Base-by-base conservation (phyloP, 805 yeast genomes). In the Kluyveromyces lactis region DNA sequence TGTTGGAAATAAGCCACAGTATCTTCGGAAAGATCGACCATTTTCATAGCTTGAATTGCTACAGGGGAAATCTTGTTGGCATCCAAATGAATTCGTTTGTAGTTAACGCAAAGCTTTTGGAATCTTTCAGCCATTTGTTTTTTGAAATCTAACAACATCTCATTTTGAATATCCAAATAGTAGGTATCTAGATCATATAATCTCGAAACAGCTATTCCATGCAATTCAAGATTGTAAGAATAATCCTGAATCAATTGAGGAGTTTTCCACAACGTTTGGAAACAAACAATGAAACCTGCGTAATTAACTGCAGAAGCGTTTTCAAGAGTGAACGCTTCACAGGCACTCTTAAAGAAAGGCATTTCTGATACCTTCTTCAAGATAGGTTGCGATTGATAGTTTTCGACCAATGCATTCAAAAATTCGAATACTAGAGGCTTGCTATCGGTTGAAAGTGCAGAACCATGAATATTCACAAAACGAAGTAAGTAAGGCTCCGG, bases 391-490 rank as follows among this genome's bases (percentile, higher is more conserved):
- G 55, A 48, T 18, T 51, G 50, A 31, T 47, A 50, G 18, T 45
- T 44, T 12, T 49, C 45, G 1, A 51, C 48, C 16, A 55, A 34
- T 10, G 55, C 47, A 28, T 53, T 55, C 36, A 66, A 40, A 31
- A 63, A 64, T 18, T 55, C 57, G 37, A 51, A 56, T 5, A 27
- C 6, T 6, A n/a, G 11, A n/a, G 30, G 6, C 30, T 27, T 27
- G 30, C 11, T 27, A n/a, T 27, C 16, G 7, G 5, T 15, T 12
- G 6, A n/a, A 7, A 33, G 34, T 18, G 30, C 41, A 8, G 54
- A 40, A 9, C 69, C 68, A 44, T 66, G 70, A 6, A 50, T 40
- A 33, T 59, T 53, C 29, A 63, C 53, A 26, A 67, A 52, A 32
- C 60, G 54, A 10, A 60, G 44, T 18, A 58, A 38, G 19, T 64